These are phyloP conservation scores for Acarospora socialis DNA, from an alignment of 2,329 filamentous ascomycete species.

Conservation along the genomic window DNA sequence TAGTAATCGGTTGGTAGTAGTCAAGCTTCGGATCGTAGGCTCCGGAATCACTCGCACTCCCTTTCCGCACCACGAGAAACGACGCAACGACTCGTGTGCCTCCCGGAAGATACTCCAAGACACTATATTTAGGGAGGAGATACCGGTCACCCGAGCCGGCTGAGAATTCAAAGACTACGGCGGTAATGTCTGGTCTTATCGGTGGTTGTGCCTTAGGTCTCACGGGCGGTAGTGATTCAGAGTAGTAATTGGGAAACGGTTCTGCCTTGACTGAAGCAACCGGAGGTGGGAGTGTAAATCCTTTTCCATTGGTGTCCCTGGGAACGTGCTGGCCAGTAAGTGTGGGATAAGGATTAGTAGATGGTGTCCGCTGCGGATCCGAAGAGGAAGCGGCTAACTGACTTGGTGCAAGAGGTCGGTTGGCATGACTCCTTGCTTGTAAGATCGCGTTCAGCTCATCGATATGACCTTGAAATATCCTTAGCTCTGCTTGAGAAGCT, in stretches of 20 bases:
- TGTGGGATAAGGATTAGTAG: too few relatives aligned
- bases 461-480: slow-evolving; percentile 36
- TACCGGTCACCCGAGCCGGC: slow-evolving; percentile 32
- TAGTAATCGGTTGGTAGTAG: slow-evolving; percentile 40
- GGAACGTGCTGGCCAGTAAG: slow-evolving; percentile 15
- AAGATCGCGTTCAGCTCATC: slow-evolving; percentile 37
- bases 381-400: neutral
- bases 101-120: slow-evolving; percentile 32
- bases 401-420: neutral
- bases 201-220: slow-evolving; percentile 17
- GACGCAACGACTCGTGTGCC: slow-evolving; percentile 33
- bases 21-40: slow-evolving; percentile 22
- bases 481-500: slow-evolving; percentile 34
- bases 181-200: slow-evolving; percentile 28
- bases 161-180: slow-evolving; percentile 35
- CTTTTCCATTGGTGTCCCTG: too few relatives aligned
- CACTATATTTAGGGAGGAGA: slow-evolving; percentile 34
- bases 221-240: slow-evolving; percentile 23
- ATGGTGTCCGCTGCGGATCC: neutral
- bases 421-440: neutral
- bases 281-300: slow-evolving; percentile 21
- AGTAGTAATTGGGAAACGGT: slow-evolving; percentile 19
- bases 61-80: slow-evolving; percentile 31
- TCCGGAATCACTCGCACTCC: slow-evolving; percentile 22
- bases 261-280: neutral